Evolutionary conservation across 768 basidiomycete species (phyloP).

Genomic region (Leccinum broughii): DNA sequence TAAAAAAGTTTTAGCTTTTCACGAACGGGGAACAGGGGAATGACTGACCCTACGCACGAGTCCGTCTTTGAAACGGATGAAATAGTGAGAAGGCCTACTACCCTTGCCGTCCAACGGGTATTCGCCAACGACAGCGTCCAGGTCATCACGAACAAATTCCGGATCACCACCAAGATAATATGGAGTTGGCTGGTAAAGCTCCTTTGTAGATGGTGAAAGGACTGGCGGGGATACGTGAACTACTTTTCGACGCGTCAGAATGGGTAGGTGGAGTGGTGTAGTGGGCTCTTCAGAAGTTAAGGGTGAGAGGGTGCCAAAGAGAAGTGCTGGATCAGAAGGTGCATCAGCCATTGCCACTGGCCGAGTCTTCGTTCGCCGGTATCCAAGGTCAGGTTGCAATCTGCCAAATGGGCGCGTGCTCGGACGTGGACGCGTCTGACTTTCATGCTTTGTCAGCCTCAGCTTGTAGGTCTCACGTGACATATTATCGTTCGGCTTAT

Average conservation of each 20-base stretch:
- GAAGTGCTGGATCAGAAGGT: slow-evolving; percentile 13
- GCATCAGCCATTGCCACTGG: slow-evolving; percentile 18
- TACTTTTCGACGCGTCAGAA: slow-evolving; percentile 12
- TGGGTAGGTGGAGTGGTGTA: slow-evolving; percentile 7
- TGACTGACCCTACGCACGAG: slow-evolving; percentile 55
- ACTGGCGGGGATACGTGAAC: slow-evolving; percentile 42
- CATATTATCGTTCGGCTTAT: background rate
- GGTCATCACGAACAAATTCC: slow-evolving; percentile 30
- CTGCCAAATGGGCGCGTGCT: slow-evolving; percentile 6
- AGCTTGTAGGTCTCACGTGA: slow-evolving; percentile 10
- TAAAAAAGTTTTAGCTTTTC: slow-evolving; percentile 25
- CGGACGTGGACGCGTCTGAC: background rate
- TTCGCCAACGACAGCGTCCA: slow-evolving; percentile 61
- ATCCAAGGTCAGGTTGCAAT: background rate
- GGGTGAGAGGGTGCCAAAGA: slow-evolving; percentile 21
- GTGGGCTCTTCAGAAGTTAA: slow-evolving; percentile 15
- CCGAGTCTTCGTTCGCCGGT: background rate
- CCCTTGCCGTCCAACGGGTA: slow-evolving; percentile 34
- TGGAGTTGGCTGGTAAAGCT: slow-evolving; percentile 40
- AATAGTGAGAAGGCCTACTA: slow-evolving; percentile 50
- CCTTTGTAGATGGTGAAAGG: slow-evolving; percentile 40
- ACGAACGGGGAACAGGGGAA: background rate
- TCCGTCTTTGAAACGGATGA: slow-evolving; percentile 58
- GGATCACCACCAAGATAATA: slow-evolving; percentile 37
- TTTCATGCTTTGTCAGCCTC: slow-evolving; percentile 15